Evolutionary conservation across 2,329 filamentous ascomycete species (phyloP).

Genomic region (Pestalotiopsis sp.): DNA sequence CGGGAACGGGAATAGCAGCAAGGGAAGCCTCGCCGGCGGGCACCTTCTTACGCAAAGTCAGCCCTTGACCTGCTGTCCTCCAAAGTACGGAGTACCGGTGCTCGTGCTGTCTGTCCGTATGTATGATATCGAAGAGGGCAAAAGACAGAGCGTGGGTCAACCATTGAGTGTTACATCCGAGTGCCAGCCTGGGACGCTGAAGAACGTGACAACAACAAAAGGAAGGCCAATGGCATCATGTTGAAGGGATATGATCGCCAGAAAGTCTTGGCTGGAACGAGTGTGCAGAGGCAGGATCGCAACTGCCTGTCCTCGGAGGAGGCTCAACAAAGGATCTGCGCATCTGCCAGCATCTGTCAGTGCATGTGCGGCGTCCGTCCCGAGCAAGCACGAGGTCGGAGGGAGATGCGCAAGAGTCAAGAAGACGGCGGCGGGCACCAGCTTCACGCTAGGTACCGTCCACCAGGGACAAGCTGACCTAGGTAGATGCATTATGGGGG

Average conservation of each 20-base stretch:
- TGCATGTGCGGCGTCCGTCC: neutral
- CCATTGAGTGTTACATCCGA: slow-evolving; percentile 5
- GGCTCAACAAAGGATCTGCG: neutral
- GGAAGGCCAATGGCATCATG: neutral
- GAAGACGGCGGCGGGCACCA: neutral
- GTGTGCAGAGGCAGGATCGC: neutral
- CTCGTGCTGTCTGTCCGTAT: neutral
- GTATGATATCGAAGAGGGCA: neutral
- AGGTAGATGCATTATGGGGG: neutral
- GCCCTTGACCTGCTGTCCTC: neutral
- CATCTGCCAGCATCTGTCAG: neutral
- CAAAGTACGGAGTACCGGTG: neutral
- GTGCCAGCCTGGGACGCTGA: neutral
- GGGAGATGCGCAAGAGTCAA: neutral
- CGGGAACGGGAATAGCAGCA: neutral
- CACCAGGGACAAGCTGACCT: neutral
- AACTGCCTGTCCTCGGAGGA: neutral
- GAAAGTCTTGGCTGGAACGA: slow-evolving; percentile 11
- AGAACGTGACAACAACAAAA: neutral
- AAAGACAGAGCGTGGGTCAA: neutral
- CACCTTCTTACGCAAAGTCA: neutral
- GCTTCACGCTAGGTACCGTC: neutral
- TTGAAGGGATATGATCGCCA: slow-evolving; percentile 1
- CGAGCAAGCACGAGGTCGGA: neutral
- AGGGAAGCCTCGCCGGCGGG: neutral